A percentile compares a stretch with the other conserved stretches of the same genome.
Conservation (phyloP, 345 rosid species). For the Rhodamnia argentea region DNA sequence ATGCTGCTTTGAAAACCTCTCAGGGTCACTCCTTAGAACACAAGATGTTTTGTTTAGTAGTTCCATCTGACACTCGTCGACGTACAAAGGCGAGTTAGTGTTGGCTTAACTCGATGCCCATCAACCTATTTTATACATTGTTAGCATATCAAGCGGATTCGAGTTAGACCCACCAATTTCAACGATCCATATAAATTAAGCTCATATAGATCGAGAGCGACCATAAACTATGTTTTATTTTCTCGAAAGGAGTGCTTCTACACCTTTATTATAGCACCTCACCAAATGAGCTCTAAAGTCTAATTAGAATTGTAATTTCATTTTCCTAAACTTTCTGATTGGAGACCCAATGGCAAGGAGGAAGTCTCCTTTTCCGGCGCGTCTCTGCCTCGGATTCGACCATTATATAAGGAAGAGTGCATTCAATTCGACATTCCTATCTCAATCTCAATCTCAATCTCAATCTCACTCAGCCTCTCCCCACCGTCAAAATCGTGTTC, state of each 20-base stretch:
- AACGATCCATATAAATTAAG: not conserved
- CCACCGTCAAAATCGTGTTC: not conserved
- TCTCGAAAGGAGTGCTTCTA: not conserved
- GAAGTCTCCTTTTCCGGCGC: not conserved
- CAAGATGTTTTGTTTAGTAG: too few relatives aligned
- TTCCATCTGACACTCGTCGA: too few relatives aligned
- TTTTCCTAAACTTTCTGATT: not conserved
- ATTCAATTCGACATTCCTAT: not conserved
- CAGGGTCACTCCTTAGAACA: too few relatives aligned
- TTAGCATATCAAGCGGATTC: not conserved
- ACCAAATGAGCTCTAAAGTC: not conserved
- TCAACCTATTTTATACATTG: not conserved
- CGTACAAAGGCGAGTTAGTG: too few relatives aligned
- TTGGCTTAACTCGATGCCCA: too few relatives aligned
- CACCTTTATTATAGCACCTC: not conserved
- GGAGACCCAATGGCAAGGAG: not conserved
- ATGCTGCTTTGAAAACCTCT: too few relatives aligned
- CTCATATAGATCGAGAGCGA: not conserved
- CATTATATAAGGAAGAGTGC: not conserved
- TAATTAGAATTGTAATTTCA: not conserved
- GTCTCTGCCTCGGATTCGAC: not conserved
- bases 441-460: not conserved
- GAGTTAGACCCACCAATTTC: not conserved
- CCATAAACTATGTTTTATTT: too few relatives aligned
- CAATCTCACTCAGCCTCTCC: not conserved